phyloP scores from a whole-genome alignment of 495 filamentous ascomycete genomes.

The Terfezia claveryi region DNA sequence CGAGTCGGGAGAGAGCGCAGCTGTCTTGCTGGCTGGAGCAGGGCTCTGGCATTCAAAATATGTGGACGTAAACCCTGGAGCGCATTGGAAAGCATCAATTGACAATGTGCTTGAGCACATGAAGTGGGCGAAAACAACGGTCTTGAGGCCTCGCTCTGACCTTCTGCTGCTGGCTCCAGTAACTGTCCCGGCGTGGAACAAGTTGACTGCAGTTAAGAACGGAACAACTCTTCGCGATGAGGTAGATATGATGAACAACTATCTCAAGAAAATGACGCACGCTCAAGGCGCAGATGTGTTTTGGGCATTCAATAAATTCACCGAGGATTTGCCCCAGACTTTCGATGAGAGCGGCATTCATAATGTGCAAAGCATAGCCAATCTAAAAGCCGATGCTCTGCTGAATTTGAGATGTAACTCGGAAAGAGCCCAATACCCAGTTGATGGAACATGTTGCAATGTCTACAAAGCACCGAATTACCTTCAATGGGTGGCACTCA shows the following conservation, averaged over 20 bases:
- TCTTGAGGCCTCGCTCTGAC: constrained; percentile 15
- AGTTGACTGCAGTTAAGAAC: constrained; percentile 26
- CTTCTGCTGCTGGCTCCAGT: constrained; percentile 32
- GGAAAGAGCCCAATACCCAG: constrained; percentile 24
- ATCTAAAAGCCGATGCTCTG: constrained; percentile 29
- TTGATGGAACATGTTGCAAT: constrained; percentile 37
- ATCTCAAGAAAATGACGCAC: constrained; percentile 24
- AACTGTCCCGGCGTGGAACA: constrained; percentile 29
- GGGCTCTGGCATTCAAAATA: constrained; percentile 37
- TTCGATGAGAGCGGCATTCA: constrained; percentile 33
- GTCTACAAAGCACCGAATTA: constrained; percentile 21
- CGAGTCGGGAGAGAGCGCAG: constrained; percentile 7
- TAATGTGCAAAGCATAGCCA: constrained; percentile 27
- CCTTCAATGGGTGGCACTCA: constrained; percentile 19
- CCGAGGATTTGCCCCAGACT: constrained; percentile 12
- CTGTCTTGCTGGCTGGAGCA: constrained; percentile 26
- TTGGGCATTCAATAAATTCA: constrained; percentile 32
- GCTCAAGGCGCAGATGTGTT: constrained; percentile 26
- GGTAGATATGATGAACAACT: constrained; percentile 33
- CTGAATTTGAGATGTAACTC: constrained; percentile 38
- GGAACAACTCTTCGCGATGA: constrained; percentile 29
- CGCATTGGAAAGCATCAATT: constrained; percentile 27
- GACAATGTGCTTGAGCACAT: constrained; percentile 21
- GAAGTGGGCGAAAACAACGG: constrained; percentile 10
- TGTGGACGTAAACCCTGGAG: constrained; percentile 25